Base-by-base conservation (phyloP, 2,329 filamentous ascomycete species). In the Colletotrichum tofieldiae region DNA sequence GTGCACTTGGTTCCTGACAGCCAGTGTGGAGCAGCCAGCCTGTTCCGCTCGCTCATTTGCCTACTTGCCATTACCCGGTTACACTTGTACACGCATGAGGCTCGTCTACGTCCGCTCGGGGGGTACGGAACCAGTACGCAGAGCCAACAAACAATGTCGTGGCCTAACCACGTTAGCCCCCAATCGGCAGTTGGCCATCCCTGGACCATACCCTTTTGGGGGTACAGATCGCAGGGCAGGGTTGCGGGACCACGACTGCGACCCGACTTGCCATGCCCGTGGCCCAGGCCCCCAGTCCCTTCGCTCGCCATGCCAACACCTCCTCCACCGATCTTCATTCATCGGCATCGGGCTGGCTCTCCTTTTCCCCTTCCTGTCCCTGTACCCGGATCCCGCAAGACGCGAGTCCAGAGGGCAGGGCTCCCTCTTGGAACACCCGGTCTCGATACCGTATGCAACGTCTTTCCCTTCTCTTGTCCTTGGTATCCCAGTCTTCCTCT, bases 141-240 rank as follows among this genome's bases (percentile, higher is more conserved):
- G 43, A 55, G 52, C 32, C 52, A 55, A 23, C 43, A 62, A 23
- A 26, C 20, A 62, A 41, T 39, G 35, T 67, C 41, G 55, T 59
- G 39, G 63, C 55, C 45, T 16, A 59, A 23, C 18, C 16, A 12
- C 63, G n/a, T 43, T 32, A 56, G 62, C 26, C 65, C 65, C 62
- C 55, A 41, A 14, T 67, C 67, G 68, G 68, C 65, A 67, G 64
- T 62, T 60, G 65, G 35, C 59, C 37, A 65, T 72, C 64, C 69
- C 69, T 69, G 65, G 23, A 60, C 59, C 65, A 64, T 59, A 3
- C 65, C 52, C 65, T 18, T 58, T 63, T 45, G 37, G 65, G 58
- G 37, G 49, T 32, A 23, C 29, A 41, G 56, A 26, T 43, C 39
- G n/a, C 59, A 49, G 29, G 43, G 59, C 45, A 61, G 29, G 43